These are phyloP conservation scores for Cucumis melo DNA, from an alignment of 306 rosid species.

Conservation along the genomic window DNA sequence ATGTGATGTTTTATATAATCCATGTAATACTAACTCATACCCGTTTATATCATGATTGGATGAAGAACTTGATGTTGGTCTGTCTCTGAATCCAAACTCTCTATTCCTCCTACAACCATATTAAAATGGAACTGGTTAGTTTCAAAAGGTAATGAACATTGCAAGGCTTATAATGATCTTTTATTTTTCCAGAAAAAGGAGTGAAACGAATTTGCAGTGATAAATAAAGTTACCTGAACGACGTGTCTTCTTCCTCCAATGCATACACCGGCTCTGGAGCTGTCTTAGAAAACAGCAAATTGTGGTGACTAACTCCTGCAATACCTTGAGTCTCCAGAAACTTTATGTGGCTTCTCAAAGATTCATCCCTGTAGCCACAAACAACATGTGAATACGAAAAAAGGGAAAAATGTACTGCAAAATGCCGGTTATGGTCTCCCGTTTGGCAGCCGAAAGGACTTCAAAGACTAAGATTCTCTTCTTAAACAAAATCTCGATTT, in stretches of 20 bases:
- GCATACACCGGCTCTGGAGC: constrained; percentile 36
- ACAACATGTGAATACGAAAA: background rate
- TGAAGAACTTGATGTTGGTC: constrained; percentile 5
- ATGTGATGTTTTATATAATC: background rate
- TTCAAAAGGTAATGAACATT: background rate
- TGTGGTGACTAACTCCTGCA: constrained; percentile 92
- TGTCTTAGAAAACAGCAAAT: constrained; percentile 76
- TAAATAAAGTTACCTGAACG: constrained; percentile 32
- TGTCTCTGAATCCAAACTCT: background rate
- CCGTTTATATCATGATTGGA: background rate
- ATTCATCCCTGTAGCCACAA: constrained; percentile 33
- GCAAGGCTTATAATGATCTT: background rate
- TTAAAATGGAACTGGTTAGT: background rate
- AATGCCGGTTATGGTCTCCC: background rate
- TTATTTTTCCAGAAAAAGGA: background rate
- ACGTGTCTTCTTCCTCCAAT: constrained; percentile 34
- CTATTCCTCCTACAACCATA: background rate
- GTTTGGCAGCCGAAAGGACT: background rate
- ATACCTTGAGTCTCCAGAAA: constrained; percentile 65
- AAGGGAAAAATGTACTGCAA: background rate
- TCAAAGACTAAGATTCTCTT: background rate
- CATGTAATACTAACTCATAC: background rate
- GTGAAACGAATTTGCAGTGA: background rate
- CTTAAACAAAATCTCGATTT: background rate
- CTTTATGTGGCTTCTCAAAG: constrained; percentile 42